Conservation (phyloP, 108 stramenopile genomes). For the Skeletonema marinoi region DNA sequence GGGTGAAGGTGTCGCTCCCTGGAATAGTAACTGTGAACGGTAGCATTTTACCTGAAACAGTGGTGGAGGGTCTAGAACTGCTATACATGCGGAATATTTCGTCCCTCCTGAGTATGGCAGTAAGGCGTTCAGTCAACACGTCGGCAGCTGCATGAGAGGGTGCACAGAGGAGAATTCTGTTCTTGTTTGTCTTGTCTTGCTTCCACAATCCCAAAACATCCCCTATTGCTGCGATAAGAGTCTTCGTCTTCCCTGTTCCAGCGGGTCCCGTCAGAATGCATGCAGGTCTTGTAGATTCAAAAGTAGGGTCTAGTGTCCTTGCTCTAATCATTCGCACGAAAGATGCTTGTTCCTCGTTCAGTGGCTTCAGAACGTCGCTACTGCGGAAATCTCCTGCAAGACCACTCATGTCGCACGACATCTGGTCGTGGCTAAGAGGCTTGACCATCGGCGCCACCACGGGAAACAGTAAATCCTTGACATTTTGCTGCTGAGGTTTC, state of each 20-base stretch:
- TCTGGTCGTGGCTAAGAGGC: conserved; percentile 11
- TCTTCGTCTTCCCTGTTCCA: conserved; percentile 67
- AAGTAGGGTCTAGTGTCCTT: conserved; percentile 54
- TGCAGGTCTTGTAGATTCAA: conserved; percentile 53
- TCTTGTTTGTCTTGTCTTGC: conserved; percentile 11
- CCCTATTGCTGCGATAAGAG: conserved; percentile 52
- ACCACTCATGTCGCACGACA: not conserved
- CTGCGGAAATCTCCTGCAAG: not conserved
- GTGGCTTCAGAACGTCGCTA: conserved; percentile 15
- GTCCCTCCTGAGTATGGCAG: conserved; percentile 20
- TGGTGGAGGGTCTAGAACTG: conserved; percentile 45
- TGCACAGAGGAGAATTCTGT: conserved; percentile 67
- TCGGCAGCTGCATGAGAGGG: conserved; percentile 78
- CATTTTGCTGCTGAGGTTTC: conserved; percentile 2
- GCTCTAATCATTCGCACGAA: conserved; percentile 65
- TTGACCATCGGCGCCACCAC: conserved; percentile 40
- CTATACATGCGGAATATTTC: conserved; percentile 66
- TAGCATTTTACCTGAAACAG: conserved; percentile 58
- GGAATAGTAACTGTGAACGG: conserved; percentile 49
- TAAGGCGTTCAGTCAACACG: conserved; percentile 62
- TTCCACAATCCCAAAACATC: conserved; percentile 41
- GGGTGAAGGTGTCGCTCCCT: conserved; percentile 40
- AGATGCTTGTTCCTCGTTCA: conserved; percentile 49
- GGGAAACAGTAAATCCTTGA: conserved; percentile 54
- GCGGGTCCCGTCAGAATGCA: conserved; percentile 80